These are phyloP conservation scores for Elaeagnus macrophylla DNA, from an alignment of 306 rosid genomes.

Conservation along the genomic window DNA sequence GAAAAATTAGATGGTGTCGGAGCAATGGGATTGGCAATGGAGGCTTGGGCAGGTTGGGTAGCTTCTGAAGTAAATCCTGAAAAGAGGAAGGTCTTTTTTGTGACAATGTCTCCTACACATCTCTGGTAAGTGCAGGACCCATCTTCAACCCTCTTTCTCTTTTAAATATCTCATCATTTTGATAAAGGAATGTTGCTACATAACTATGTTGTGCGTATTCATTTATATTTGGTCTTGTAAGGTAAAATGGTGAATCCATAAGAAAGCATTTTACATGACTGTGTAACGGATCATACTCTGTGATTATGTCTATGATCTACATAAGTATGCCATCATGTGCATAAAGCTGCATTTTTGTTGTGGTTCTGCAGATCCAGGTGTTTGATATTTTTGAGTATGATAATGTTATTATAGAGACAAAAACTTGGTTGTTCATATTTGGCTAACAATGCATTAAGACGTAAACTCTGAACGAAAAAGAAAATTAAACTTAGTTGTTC, in stretches of 20 bases:
- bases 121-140: constrained; percentile 49
- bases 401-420: too few species aligned
- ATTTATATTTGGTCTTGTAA: not conserved
- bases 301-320: too few species aligned
- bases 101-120: constrained; percentile 97
- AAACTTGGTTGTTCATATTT: too few species aligned
- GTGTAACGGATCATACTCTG: not conserved
- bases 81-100: constrained; percentile 61
- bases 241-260: not conserved
- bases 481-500: too few species aligned
- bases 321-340: too few species aligned
- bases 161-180: not conserved
- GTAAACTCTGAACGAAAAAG: too few species aligned
- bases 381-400: too few species aligned
- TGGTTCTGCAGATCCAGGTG: not conserved
- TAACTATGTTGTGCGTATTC: not conserved
- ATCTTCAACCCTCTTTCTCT: not conserved
- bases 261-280: too few species aligned
- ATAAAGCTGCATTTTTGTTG: too few species aligned
- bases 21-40: constrained; percentile 92
- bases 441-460: too few species aligned
- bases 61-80: constrained; percentile 59
- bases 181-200: constrained; percentile 3
- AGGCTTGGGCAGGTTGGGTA: constrained; percentile 94
- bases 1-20: constrained; percentile 64